A percentile compares a stretch with the other conserved stretches of the same genome.
These are phyloP conservation scores for Zelopaecilomyces penicillatus DNA, from an alignment of 2,329 filamentous ascomycete species.

Conservation along the genomic window DNA sequence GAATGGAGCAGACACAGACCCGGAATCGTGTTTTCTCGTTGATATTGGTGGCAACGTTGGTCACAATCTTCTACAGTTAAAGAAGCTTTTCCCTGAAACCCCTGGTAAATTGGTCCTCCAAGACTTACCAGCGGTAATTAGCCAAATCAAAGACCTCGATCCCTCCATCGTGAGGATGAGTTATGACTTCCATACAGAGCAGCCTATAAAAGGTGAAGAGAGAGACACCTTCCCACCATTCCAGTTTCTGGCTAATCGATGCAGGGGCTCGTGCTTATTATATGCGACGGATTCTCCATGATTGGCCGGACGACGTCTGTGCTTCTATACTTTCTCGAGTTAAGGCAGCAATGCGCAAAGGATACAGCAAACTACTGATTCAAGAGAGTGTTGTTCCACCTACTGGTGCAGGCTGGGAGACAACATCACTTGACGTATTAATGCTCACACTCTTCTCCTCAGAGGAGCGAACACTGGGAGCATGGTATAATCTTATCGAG, in stretches of 20 bases:
- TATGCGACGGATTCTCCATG: slow-evolving; percentile 33
- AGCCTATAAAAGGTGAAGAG: slow-evolving; percentile 32
- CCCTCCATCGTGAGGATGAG: slow-evolving; percentile 25
- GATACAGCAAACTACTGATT: slow-evolving; percentile 29
- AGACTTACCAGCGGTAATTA: slow-evolving; percentile 36
- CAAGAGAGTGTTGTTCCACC: slow-evolving; percentile 30
- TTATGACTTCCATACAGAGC: slow-evolving; percentile 38
- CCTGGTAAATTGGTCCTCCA: slow-evolving; percentile 39
- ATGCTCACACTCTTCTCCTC: slow-evolving; percentile 24
- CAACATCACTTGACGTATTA: slow-evolving; percentile 28
- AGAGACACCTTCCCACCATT: neutral
- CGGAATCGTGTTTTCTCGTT: slow-evolving; percentile 21
- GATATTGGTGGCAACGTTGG: slow-evolving; percentile 28
- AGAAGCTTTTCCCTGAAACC: slow-evolving; percentile 23
- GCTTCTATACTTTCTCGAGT: slow-evolving; percentile 22
- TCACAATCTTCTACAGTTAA: slow-evolving; percentile 26
- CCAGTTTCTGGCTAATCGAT: neutral
- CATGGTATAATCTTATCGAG: slow-evolving; percentile 26
- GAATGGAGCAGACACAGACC: slow-evolving; percentile 16
- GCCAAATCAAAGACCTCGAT: slow-evolving; percentile 21
- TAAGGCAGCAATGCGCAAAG: slow-evolving; percentile 27
- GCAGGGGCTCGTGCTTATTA: slow-evolving; percentile 31
- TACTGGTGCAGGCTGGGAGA: slow-evolving; percentile 25
- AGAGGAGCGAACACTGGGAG: slow-evolving; percentile 25
- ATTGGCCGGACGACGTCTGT: slow-evolving; percentile 30